Percentiles rank a stretch among this genome's conserved stretches.
Conservation (phyloP, 768 basidiomycete species). For the Naganishia randhawae region DNA sequence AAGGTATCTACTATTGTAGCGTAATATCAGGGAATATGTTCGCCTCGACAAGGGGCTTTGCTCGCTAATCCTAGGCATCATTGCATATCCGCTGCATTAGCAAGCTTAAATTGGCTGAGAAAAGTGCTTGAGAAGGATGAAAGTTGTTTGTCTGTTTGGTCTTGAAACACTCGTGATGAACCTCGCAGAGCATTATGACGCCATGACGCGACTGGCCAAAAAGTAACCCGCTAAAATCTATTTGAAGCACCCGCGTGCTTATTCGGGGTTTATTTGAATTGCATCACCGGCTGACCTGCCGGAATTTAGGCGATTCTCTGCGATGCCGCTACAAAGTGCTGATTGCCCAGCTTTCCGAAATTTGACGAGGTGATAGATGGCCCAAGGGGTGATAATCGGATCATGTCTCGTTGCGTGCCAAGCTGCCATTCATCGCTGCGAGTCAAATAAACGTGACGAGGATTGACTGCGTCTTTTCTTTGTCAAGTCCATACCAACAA, state of each 20-base stretch:
- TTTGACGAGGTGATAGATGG: conserved; percentile 1
- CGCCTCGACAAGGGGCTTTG: too few species aligned
- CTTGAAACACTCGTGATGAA: too few species aligned
- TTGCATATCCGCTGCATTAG: too few species aligned
- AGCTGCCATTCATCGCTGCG: neutral
- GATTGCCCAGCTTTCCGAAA: neutral
- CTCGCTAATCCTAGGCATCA: too few species aligned
- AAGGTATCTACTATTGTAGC: neutral
- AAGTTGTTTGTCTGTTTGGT: too few species aligned
- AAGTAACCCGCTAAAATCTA: neutral
- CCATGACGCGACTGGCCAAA: neutral
- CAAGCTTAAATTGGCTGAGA: too few species aligned
- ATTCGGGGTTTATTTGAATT: neutral
- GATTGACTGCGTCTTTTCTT: neutral
- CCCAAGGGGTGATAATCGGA: neutral
- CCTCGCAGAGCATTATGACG: too few species aligned
- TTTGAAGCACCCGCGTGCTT: conserved; percentile 5
- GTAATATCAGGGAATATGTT: neutral
- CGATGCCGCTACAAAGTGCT: too few species aligned
- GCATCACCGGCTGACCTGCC: neutral
- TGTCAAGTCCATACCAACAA: neutral
- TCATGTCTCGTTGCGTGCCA: neutral
- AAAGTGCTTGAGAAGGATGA: too few species aligned
- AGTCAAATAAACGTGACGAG: neutral
- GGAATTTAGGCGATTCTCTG: conserved; percentile 1